Evolutionary conservation across 2,329 filamentous ascomycete species (phyloP).

Genomic region (Ophiostoma montium): DNA sequence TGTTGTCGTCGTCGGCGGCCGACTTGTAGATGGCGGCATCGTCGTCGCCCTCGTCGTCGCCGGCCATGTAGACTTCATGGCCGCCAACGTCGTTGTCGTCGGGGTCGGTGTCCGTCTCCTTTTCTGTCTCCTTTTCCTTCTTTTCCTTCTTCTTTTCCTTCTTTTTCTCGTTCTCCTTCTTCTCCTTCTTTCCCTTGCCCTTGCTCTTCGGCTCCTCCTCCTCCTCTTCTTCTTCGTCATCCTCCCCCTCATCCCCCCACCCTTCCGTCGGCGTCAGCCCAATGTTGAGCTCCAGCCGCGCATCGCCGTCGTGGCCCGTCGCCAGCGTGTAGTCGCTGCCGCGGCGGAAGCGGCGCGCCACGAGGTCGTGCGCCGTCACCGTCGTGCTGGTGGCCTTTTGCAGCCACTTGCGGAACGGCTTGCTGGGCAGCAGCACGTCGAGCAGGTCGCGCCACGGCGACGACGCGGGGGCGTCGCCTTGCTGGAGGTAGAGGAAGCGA

Average conservation of each 20-base stretch:
- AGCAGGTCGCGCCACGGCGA: conserved; percentile 64
- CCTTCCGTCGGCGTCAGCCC: conserved; percentile 72
- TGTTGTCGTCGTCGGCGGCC: conserved; percentile 59
- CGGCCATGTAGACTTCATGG: conserved; percentile 88
- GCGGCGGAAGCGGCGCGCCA: conserved; percentile 77
- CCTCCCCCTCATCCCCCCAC: conserved; percentile 52
- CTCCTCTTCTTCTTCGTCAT: conserved; percentile 29
- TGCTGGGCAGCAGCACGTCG: conserved; percentile 69
- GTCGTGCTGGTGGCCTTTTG: conserved; percentile 64
- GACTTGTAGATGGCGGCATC: conserved; percentile 77
- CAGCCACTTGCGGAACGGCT: conserved; percentile 81
- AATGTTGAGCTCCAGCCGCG: conserved; percentile 75
- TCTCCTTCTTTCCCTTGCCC: conserved; percentile 3
- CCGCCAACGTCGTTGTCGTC: conserved; percentile 43
- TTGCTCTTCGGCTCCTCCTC: conserved; percentile 16
- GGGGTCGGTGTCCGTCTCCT: conserved; percentile 10
- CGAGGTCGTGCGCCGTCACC: conserved; percentile 58
- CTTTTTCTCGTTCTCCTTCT: background rate
- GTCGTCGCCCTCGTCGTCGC: conserved; percentile 54
- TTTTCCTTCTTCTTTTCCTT: conserved; percentile 7
- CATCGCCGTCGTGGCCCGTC: conserved; percentile 63
- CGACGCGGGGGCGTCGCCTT: conserved; percentile 26
- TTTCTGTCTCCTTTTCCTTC: conserved; percentile 17
- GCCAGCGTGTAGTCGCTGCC: conserved; percentile 88
- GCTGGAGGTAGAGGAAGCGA: conserved; percentile 71